phyloP scores from a whole-genome alignment of 225 moss, liverwort and hornwort species.

The Sphagnum tenellum region DNA sequence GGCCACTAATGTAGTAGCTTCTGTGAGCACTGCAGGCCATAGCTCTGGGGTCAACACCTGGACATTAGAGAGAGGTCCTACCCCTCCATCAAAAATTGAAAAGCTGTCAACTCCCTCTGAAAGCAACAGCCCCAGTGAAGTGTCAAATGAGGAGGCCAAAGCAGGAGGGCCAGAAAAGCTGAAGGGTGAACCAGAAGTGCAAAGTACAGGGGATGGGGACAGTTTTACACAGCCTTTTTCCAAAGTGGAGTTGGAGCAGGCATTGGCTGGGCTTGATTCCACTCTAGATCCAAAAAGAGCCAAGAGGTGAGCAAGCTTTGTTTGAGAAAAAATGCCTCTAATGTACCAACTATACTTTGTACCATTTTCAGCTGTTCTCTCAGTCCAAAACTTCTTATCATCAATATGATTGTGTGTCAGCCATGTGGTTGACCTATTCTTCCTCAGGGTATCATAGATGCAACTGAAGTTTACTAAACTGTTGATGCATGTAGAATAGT shows the following conservation, averaged over 20 bases:
- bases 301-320: constrained; percentile 39
- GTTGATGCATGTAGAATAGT: no score
- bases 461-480: no score
- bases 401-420: no score
- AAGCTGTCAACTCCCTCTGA: constrained; percentile 91
- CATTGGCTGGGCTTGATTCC: constrained; percentile 70
- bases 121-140: constrained; percentile 90
- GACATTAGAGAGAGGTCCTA: constrained; percentile 25
- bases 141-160: constrained; percentile 74
- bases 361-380: no score
- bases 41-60: constrained; percentile 48
- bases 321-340: no score
- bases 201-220: constrained; percentile 85
- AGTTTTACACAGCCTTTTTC: constrained; percentile 37
- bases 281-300: constrained; percentile 93
- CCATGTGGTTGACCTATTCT: no score
- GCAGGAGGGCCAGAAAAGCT: constrained; percentile 56
- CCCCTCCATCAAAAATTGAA: constrained; percentile 43
- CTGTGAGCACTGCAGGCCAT: constrained; percentile 38
- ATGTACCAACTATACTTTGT: no score
- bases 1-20: constrained; percentile 7
- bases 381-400: no score
- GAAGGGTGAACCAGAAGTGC: constrained; percentile 85
- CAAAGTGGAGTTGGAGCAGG: constrained; percentile 53
- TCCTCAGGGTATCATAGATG: no score